Percentiles rank a stretch among this genome's conserved stretches.
Conservation (phyloP, 495 filamentous ascomycete genomes). For the Amorphotheca resinae region DNA sequence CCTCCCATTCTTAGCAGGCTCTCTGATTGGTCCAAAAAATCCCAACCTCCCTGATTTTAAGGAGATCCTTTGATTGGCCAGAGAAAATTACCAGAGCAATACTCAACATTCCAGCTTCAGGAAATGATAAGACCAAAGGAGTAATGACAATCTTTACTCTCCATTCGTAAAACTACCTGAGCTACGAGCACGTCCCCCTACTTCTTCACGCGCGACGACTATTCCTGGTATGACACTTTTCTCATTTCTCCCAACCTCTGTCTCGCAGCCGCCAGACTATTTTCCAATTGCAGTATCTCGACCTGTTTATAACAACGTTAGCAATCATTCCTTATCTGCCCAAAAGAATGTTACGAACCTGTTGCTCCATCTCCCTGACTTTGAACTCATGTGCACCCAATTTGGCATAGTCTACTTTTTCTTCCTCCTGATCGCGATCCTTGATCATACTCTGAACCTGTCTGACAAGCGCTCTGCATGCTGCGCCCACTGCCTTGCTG, state of each 20-base stretch:
- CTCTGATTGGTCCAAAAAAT: too few relatives aligned
- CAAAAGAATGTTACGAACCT: conserved; percentile 48
- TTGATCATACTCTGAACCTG: conserved; percentile 93
- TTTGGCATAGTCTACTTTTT: conserved; percentile 77
- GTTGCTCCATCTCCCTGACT: conserved; percentile 97
- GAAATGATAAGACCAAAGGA: too few relatives aligned
- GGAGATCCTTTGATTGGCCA: too few relatives aligned
- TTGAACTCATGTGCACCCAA: conserved; percentile 93
- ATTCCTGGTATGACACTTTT: conserved; percentile 81
- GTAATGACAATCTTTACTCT: too few relatives aligned
- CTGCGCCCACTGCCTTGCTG: conserved; percentile 82
- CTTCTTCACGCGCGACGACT: too few relatives aligned
- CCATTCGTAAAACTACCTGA: too few relatives aligned
- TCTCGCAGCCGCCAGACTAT: conserved; percentile 66
- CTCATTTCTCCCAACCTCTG: conserved; percentile 91
- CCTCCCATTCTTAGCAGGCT: too few relatives aligned
- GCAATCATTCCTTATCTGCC: conserved; percentile 4
- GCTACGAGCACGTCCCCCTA: too few relatives aligned
- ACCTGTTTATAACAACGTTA: conserved; percentile 45
- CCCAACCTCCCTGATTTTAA: too few relatives aligned
- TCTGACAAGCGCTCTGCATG: conserved; percentile 75
- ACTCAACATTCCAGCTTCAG: too few relatives aligned
- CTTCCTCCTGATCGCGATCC: conserved; percentile 69
- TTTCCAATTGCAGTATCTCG: conserved; percentile 94
- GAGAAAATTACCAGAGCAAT: too few relatives aligned